Base-by-base conservation (phyloP, 2,329 filamentous ascomycete genomes). In the Pseudodiploospora longispora region DNA sequence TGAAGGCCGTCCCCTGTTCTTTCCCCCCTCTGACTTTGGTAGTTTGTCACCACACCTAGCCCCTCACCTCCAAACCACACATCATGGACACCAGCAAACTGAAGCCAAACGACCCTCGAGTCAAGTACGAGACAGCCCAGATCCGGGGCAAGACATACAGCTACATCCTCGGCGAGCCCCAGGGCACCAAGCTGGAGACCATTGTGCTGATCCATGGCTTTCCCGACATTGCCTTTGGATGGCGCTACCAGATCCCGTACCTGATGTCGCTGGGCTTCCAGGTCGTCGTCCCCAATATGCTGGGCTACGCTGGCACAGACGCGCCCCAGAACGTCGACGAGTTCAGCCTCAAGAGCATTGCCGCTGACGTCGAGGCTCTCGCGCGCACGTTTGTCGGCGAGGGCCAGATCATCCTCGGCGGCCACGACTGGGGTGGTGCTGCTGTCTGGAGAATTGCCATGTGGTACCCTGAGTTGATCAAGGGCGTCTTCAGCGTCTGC, bases 351-450 rank as follows among this genome's bases (percentile, higher is more conserved):
- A 93, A 88, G 68, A 78, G 74, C 50, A 78, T 85, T 47, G 75
- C 84, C 12, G 78, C 82, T 43, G 88, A 95, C 58, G 75, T 97
- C 52, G 82, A 80, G 27, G 81, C 80, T 49, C 73, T 97, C 27
- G 80, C 84, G 6, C 68, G 67, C 47, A 74, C 82, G 50, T 66
- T 71, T 43, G 65, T 68, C 29, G 64, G 70, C 42, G 42, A 68
- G 59, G 36, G 69, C 62, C 67, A 67, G 44, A 83, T 95, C 57
- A 82, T 96, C 45, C 75, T 96, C 10, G 88, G 89, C 40, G 91
- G 89, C 6, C 91, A 96, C 67, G 91, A 97, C 66, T 96, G 91
- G 87, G 91, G 91, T 61, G 89, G 87, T 55, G 72, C 75, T 3
- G 71, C 90, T 29, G 82, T 84, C 43, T 94, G 87, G 73, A 80